Conservation (phyloP, 805 yeast species). For the Zygosaccharomyces pseudorouxii region DNA sequence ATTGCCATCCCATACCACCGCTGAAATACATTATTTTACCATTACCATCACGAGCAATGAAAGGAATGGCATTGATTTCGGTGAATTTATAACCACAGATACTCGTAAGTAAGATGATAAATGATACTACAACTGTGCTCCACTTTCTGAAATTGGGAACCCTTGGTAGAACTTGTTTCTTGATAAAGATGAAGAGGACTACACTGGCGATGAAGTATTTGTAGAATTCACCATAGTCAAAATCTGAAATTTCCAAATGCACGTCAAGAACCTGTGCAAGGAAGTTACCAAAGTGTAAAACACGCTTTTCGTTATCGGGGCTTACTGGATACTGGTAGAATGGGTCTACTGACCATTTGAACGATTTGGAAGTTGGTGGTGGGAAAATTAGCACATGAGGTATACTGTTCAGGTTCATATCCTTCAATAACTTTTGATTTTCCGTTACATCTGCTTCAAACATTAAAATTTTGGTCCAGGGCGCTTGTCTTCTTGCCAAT, state of each 20-base stretch:
- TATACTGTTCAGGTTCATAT: conserved; percentile 44
- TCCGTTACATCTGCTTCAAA: conserved; percentile 47
- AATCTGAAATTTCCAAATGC: conserved; percentile 42
- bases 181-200: conserved; percentile 42
- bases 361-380: conserved; percentile 35
- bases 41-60: conserved; percentile 49
- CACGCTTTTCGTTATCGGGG: conserved; percentile 34
- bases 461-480: conserved; percentile 41
- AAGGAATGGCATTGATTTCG: conserved; percentile 55
- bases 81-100: conserved; percentile 65
- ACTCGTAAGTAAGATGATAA: conserved; percentile 40
- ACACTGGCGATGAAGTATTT: conserved; percentile 46
- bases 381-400: conserved; percentile 72
- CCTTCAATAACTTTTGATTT: conserved; percentile 41
- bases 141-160: conserved; percentile 27
- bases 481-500: conserved; percentile 43
- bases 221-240: conserved; percentile 41
- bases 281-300: conserved; percentile 50
- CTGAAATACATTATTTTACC: conserved; percentile 53
- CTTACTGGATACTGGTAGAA: conserved; percentile 37
- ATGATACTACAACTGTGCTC: conserved; percentile 36
- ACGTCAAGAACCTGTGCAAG: conserved; percentile 44
- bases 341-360: conserved; percentile 29
- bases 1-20: conserved; percentile 64
- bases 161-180: conserved; percentile 41